Base-by-base conservation (phyloP, 148 eudicot genomes). In the Rhododendron henanense region DNA sequence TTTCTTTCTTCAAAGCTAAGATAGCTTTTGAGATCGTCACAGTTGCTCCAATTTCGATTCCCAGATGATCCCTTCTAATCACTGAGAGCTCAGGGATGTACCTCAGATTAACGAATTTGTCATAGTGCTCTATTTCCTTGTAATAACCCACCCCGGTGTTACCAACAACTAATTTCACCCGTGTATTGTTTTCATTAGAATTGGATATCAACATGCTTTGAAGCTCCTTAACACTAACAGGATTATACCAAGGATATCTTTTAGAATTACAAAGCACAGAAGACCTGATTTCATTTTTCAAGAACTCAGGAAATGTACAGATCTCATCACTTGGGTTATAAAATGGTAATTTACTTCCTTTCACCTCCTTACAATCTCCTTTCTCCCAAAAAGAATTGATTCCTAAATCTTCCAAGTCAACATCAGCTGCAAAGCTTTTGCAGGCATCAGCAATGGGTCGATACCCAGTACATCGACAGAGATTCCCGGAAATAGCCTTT, bases 401-500 rank as follows among this genome's bases (percentile, higher is more conserved):
- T 63, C 99, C 98, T 85, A 97, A 90, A 89, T 97, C 99, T 80
- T 97, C 99, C 87, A 97, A 91, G 87, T 97, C 99, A 57, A 97
- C 94, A 92, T 93, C 90, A 86, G 90, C 84, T 79, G 98, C 98
- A 88, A 97, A 97, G 86, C 98, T 95, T 88, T 97, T 97, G 92
- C 98, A 97, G 65, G 93, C 98, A 93, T 97, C 98, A 78, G 91
- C 94, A 81, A 97, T 93, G 77, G 99, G 94, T 47, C 99, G 97
- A 87, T 97, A 97, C 21, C 99, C 99, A 79, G 99, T 97, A 86
- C 99, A 97, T 44, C 99, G 89, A 89, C 99, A 97, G 47, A 97
- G 94, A 89, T 97, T 92, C 86, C 98, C 99, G 19, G 96, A 78
- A 9, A 97, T 88, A 67, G 98, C 88, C 84, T 87, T 93, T 90